Conservation (phyloP, 1,139 yeast species). For the Geotrichum candidum region DNA sequence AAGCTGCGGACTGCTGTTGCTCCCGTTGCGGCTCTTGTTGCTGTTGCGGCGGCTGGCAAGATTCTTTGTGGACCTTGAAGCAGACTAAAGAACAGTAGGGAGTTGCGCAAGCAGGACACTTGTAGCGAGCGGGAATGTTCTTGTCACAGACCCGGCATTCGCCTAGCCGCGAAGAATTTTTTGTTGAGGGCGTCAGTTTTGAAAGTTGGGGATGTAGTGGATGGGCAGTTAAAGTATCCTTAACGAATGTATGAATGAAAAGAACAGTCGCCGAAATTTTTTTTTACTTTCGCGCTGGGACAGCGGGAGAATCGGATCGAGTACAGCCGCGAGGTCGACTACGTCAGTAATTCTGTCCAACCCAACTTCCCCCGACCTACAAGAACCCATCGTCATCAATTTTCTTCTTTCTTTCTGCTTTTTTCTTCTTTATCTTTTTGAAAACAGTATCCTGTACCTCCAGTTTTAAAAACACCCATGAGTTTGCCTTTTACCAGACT, state of each 20-base stretch:
- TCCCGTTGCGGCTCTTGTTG: not conserved
- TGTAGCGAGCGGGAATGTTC: slow-evolving; percentile 44
- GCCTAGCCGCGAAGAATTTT: slow-evolving; percentile 19
- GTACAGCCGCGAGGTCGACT: not conserved
- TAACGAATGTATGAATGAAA: not conserved
- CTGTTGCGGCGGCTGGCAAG: slow-evolving; percentile 1
- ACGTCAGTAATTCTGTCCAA: not conserved
- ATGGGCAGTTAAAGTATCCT: not conserved
- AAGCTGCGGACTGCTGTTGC: not conserved
- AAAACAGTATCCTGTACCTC: not conserved
- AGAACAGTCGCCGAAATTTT: not conserved
- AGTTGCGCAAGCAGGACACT: slow-evolving; percentile 52
- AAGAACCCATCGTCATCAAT: not conserved
- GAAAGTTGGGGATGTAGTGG: not conserved
- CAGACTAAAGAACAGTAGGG: slow-evolving; percentile 53
- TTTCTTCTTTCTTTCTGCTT: not conserved
- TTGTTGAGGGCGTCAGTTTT: not conserved
- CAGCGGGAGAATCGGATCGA: not conserved
- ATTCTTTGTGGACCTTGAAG: slow-evolving; percentile 44
- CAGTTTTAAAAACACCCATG: not conserved
- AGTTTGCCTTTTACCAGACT: not conserved
- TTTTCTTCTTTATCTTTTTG: not conserved
- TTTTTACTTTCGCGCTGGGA: not conserved
- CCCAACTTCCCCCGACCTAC: not conserved
- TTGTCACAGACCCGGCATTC: slow-evolving; percentile 43